A percentile compares a stretch with the other conserved stretches of the same genome.
These are phyloP conservation scores for Epichloe glyceriae DNA, from an alignment of 2,329 filamentous ascomycete species.

Conservation along the genomic window DNA sequence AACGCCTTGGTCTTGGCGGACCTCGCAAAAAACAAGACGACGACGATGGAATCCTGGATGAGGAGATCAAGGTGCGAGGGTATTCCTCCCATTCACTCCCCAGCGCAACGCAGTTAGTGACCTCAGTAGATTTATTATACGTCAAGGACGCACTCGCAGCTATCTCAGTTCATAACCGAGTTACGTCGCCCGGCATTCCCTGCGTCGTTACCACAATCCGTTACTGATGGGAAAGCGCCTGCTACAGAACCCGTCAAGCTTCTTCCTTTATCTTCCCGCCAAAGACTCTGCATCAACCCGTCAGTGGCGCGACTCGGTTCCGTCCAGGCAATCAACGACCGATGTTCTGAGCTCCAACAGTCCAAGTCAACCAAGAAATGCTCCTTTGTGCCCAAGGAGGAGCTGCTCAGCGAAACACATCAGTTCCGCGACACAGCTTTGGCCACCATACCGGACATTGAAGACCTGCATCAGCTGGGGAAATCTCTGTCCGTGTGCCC, in stretches of 20 bases:
- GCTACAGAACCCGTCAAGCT: constrained; percentile 50
- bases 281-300: constrained; percentile 81
- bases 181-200: constrained; percentile 67
- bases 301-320: constrained; percentile 59
- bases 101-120: constrained; percentile 14
- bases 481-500: constrained; percentile 73
- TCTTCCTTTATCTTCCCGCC: constrained; percentile 71
- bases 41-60: constrained; percentile 35
- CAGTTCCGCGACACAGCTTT: constrained; percentile 77
- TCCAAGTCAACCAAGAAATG: constrained; percentile 49
- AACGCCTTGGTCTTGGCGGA: constrained; percentile 43
- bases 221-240: constrained; percentile 16
- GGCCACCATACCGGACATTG: constrained; percentile 81
- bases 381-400: constrained; percentile 63
- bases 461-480: constrained; percentile 71
- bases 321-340: constrained; percentile 79
- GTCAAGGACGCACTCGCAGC: constrained; percentile 82
- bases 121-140: constrained; percentile 65
- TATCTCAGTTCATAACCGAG: constrained; percentile 79
- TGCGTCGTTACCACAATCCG: constrained; percentile 45
- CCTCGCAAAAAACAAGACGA: constrained; percentile 23
- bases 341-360: constrained; percentile 82
- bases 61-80: constrained; percentile 52
- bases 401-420: constrained; percentile 57
- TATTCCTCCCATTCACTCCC: constrained; percentile 2